Evolutionary conservation across 768 basidiomycete genomes (phyloP).

Genomic region (Strobilomyces confusus): DNA sequence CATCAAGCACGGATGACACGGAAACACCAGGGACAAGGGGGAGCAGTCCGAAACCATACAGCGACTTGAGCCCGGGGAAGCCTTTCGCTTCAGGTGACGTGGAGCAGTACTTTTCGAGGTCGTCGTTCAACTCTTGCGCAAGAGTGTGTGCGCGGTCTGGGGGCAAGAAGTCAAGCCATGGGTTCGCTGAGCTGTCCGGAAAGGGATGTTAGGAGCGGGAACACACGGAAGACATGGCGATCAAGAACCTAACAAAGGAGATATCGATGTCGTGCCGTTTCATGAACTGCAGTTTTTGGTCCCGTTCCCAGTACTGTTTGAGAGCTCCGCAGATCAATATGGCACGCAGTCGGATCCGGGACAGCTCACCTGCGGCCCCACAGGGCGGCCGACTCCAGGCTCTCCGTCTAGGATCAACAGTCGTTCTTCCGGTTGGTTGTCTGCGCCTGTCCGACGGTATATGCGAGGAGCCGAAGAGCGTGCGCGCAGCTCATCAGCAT

Average conservation of each 20-base stretch:
- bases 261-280: slow-evolving; percentile 75
- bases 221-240: not conserved
- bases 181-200: slow-evolving; percentile 69
- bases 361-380: slow-evolving; percentile 63
- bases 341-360: not conserved
- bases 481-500: slow-evolving; percentile 63
- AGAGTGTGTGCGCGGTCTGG: slow-evolving; percentile 61
- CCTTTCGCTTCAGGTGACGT: slow-evolving; percentile 43
- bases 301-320: slow-evolving; percentile 67
- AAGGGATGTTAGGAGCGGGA: slow-evolving; percentile 15
- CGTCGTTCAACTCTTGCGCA: slow-evolving; percentile 68
- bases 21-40: slow-evolving; percentile 71
- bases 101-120: slow-evolving; percentile 77
- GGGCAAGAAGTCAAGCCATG: slow-evolving; percentile 86
- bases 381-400: slow-evolving; percentile 73
- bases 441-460: slow-evolving; percentile 39
- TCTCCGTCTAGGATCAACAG: slow-evolving; percentile 77
- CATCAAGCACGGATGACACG: slow-evolving; percentile 52
- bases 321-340: slow-evolving; percentile 9
- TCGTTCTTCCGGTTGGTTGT: slow-evolving; percentile 58
- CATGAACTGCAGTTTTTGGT: slow-evolving; percentile 83
- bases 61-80: slow-evolving; percentile 47
- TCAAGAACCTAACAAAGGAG: slow-evolving; percentile 66
- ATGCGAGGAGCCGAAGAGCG: slow-evolving; percentile 67
- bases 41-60: slow-evolving; percentile 82